Conservation (phyloP, 371 early-diverging fungal genomes). For the Circinella umbellata region DNA sequence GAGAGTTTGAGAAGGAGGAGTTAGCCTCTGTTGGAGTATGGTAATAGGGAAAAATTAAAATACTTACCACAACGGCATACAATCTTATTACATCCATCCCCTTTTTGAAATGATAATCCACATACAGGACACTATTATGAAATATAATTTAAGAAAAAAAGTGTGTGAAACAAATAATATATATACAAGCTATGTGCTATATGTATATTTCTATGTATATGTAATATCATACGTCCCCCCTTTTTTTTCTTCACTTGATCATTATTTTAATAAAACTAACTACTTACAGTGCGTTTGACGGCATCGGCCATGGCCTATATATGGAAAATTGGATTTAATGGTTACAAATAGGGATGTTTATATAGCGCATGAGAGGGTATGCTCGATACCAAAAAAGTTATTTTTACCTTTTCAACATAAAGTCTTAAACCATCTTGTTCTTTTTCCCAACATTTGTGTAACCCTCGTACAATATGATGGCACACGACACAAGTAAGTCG, state of each 20-base stretch:
- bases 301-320: constrained; percentile 65
- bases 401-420: constrained; percentile 60
- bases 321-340: neutral
- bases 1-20: too few relatives aligned
- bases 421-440: constrained; percentile 62
- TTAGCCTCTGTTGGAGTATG: too few relatives aligned
- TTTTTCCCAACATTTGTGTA: constrained; percentile 62
- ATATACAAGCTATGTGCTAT: neutral
- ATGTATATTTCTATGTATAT: neutral
- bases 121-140: constrained; percentile 64
- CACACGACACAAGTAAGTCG: constrained; percentile 57
- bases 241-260: too few relatives aligned
- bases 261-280: too few relatives aligned
- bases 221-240: too few relatives aligned
- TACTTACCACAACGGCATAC: constrained; percentile 61
- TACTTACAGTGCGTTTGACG: constrained; percentile 67
- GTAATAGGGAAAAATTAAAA: neutral
- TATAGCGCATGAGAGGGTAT: too few relatives aligned
- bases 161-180: neutral
- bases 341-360: neutral
- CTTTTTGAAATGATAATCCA: constrained; percentile 62
- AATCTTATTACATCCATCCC: constrained; percentile 76
- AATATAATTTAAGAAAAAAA: neutral
- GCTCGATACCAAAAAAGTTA: neutral
- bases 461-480: constrained; percentile 44